A percentile compares a stretch with the other conserved stretches of the same genome.
Conservation (phyloP, 139 green algal species). For the Chara braunii region DNA sequence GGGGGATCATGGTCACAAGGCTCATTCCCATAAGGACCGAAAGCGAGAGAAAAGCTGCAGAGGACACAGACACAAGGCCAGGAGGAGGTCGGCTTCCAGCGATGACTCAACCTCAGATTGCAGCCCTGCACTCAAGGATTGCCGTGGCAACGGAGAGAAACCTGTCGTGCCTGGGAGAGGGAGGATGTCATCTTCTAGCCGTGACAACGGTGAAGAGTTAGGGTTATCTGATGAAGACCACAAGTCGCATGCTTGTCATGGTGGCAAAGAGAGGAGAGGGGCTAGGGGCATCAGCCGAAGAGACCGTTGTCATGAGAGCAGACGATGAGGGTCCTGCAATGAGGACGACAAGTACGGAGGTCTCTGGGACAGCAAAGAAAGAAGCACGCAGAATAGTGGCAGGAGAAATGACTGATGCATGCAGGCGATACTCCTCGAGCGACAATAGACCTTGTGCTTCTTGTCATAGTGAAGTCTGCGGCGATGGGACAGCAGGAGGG, state of each 20-base stretch:
- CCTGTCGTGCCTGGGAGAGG: slow-evolving; percentile 5
- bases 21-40: no score
- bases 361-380: no score
- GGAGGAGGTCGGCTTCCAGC: not conserved
- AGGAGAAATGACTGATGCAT: no score
- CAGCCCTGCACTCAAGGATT: slow-evolving; percentile 3
- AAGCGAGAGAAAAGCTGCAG: no score
- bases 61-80: no score
- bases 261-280: not conserved
- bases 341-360: no score
- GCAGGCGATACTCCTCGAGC: no score
- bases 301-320: no score
- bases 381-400: no score
- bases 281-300: not conserved
- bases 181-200: not conserved
- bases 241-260: no score
- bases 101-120: not conserved
- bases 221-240: not conserved
- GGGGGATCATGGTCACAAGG: no score
- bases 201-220: not conserved
- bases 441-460: not conserved
- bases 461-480: not conserved
- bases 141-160: slow-evolving; percentile 3
- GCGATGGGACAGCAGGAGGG: not conserved
- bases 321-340: no score